A percentile compares a stretch with the other conserved stretches of the same genome.
Evolutionary conservation across 495 filamentous ascomycete species (phyloP).

Genomic region (Letharia lupina): DNA sequence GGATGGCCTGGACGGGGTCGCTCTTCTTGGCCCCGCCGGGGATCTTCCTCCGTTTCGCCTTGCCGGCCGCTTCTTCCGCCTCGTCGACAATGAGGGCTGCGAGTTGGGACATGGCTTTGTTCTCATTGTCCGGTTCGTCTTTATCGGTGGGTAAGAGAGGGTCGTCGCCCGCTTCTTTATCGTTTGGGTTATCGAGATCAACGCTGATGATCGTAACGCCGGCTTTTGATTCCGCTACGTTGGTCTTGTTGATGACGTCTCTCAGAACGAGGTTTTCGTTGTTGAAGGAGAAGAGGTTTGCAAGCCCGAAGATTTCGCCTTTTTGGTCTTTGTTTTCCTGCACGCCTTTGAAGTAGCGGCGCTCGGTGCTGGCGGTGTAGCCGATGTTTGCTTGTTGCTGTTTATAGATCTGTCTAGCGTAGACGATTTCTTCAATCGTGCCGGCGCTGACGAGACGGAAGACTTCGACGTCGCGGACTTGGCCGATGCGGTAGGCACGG

Average conservation of each 20-base stretch:
- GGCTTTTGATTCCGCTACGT: constrained; percentile 83
- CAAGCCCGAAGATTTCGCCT: constrained; percentile 89
- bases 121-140: constrained; percentile 43
- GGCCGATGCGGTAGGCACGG: constrained; percentile 91
- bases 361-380: constrained; percentile 85
- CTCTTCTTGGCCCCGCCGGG: constrained; percentile 36
- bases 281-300: constrained; percentile 79
- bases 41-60: constrained; percentile 24
- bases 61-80: constrained; percentile 29
- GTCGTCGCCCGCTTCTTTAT: constrained; percentile 43
- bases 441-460: constrained; percentile 89
- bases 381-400: constrained; percentile 98
- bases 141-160: constrained; percentile 39
- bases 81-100: constrained; percentile 53
- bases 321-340: constrained; percentile 73
- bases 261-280: constrained; percentile 71
- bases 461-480: constrained; percentile 88
- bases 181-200: constrained; percentile 47
- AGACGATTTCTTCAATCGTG: constrained; percentile 96
- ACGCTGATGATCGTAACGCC: constrained; percentile 73
- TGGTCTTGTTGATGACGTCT: constrained; percentile 96
- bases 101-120: constrained; percentile 68
- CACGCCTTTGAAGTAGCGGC: constrained; percentile 92
- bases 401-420: constrained; percentile 96
- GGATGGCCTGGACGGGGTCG: constrained; percentile 82